A percentile compares a stretch with the other conserved stretches of the same genome.
phyloP scores from a whole-genome alignment of 2,329 filamentous ascomycete genomes.

The Colletotrichum tofieldiae region DNA sequence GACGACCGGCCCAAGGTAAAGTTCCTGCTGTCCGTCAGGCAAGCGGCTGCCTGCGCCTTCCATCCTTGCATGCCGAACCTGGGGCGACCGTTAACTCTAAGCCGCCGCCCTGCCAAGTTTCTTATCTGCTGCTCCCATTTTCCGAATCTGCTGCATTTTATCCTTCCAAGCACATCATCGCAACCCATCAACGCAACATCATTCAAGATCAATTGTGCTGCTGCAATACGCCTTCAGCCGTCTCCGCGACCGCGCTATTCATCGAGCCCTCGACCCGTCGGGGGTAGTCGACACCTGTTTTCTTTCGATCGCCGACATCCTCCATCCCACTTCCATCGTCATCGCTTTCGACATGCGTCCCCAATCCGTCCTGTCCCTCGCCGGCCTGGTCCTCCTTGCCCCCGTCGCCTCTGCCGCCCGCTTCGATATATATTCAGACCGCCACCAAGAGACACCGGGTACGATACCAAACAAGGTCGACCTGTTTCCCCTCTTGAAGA shows the following conservation, averaged over 20 bases:
- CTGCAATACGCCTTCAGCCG: background rate
- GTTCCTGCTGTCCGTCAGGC: background rate
- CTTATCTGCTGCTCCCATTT: slow-evolving; percentile 27
- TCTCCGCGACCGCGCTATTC: background rate
- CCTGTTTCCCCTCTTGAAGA: slow-evolving; percentile 66
- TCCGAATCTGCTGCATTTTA: slow-evolving; percentile 5
- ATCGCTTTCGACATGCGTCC: slow-evolving; percentile 31
- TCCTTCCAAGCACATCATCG: background rate
- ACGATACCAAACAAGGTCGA: background rate
- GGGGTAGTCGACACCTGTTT: slow-evolving; percentile 7
- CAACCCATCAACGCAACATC: background rate
- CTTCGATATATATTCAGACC: slow-evolving; percentile 46
- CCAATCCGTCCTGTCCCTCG: slow-evolving; percentile 23
- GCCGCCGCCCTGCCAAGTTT: background rate
- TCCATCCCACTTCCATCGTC: background rate
- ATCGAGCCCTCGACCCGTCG: background rate
- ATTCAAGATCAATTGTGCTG: background rate
- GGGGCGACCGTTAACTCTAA: background rate
- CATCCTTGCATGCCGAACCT: slow-evolving; percentile 17
- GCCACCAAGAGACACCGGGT: slow-evolving; percentile 40
- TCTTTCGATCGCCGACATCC: background rate
- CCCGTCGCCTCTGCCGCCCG: slow-evolving; percentile 50
- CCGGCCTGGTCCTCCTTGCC: slow-evolving; percentile 44
- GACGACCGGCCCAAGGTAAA: background rate
- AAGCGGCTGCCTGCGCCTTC: slow-evolving; percentile 26